phyloP scores from a whole-genome alignment of 2,329 filamentous ascomycete species.

The Aphanocladium album region DNA sequence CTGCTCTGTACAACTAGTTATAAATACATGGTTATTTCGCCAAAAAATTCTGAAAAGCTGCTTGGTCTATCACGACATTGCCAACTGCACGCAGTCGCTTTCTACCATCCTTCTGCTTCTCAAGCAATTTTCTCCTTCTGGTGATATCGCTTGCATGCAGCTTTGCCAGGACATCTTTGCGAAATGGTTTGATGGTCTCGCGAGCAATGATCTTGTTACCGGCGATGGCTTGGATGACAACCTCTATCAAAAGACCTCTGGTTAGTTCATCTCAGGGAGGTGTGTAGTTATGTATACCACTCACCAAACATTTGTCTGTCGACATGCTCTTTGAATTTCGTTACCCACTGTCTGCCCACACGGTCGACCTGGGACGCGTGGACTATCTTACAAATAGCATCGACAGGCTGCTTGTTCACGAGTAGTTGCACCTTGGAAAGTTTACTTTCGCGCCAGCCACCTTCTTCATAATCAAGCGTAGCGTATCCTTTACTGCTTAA shows the following conservation, averaged over 20 bases:
- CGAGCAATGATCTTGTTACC: conserved; percentile 80
- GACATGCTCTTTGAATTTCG: conserved; percentile 95
- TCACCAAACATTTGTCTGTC: conserved; percentile 84
- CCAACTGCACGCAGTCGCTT: conserved; percentile 81
- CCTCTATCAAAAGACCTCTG: conserved; percentile 45
- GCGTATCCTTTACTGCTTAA: conserved; percentile 73
- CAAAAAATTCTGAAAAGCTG: conserved; percentile 90
- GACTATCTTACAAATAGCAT: conserved; percentile 87
- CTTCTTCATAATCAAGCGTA: conserved; percentile 93
- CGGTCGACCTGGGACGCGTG: conserved; percentile 77
- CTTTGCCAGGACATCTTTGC: conserved; percentile 92
- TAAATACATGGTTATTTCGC: conserved; percentile 55
- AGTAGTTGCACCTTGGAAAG: conserved; percentile 88
- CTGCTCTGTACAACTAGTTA: too few species aligned
- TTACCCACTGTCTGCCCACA: conserved; percentile 81
- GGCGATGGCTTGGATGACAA: conserved; percentile 87
- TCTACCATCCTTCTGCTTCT: conserved; percentile 94
- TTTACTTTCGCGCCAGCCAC: conserved; percentile 74
- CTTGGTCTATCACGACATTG: conserved; percentile 93
- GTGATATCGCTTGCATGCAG: conserved; percentile 86
- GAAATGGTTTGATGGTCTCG: conserved; percentile 93
- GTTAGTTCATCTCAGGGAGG: background rate
- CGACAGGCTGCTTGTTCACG: conserved; percentile 89
- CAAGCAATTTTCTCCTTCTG: conserved; percentile 77
- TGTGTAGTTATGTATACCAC: conserved; percentile 12